A percentile compares a stretch with the other conserved stretches of the same genome.
phyloP scores from a whole-genome alignment of 2,329 filamentous ascomycete genomes.

The Alternaria arborescens region DNA sequence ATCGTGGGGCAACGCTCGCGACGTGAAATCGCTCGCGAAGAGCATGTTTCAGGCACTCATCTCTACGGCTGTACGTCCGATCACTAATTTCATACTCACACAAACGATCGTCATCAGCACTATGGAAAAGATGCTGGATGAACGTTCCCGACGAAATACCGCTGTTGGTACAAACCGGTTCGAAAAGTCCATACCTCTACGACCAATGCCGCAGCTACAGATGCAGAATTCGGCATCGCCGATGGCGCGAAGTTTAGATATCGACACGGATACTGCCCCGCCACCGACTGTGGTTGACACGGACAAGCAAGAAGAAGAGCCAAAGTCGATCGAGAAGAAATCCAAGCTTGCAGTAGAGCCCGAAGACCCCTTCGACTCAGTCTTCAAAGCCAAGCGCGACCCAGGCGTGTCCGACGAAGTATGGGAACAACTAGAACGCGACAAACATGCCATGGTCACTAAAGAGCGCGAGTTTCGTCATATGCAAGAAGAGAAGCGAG shows the following conservation, averaged over 20 bases:
- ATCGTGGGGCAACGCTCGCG: constrained; percentile 70
- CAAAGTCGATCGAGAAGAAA: not conserved
- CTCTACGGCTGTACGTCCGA: constrained; percentile 27
- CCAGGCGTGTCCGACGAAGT: constrained; percentile 66
- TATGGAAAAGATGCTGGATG: constrained; percentile 46
- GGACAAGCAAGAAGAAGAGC: constrained; percentile 13
- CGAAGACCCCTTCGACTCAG: constrained; percentile 21
- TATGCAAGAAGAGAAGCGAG: constrained; percentile 30
- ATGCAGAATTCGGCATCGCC: constrained; percentile 13
- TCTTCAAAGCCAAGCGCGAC: constrained; percentile 56
- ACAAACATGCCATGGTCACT: constrained; percentile 51
- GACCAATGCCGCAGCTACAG: constrained; percentile 3
- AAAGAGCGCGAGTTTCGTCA: constrained; percentile 52
- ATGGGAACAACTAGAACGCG: constrained; percentile 68
- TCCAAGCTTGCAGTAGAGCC: not conserved
- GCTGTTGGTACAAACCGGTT: constrained; percentile 30
- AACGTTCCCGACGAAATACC: constrained; percentile 38
- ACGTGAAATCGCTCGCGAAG: constrained; percentile 65
- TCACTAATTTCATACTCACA: constrained; percentile 30
- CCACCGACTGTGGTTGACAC: constrained; percentile 2
- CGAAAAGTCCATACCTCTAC: constrained; percentile 1
- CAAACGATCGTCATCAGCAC: constrained; percentile 33
- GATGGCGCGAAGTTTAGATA: not conserved
- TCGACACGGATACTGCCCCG: constrained; percentile 12
- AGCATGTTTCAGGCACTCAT: constrained; percentile 55